Evolutionary conservation across 164 flowering plant genomes (phyloP), one percentile per base, ranked within the genome.

Genomic region (Warburgia ugandensis): DNA sequence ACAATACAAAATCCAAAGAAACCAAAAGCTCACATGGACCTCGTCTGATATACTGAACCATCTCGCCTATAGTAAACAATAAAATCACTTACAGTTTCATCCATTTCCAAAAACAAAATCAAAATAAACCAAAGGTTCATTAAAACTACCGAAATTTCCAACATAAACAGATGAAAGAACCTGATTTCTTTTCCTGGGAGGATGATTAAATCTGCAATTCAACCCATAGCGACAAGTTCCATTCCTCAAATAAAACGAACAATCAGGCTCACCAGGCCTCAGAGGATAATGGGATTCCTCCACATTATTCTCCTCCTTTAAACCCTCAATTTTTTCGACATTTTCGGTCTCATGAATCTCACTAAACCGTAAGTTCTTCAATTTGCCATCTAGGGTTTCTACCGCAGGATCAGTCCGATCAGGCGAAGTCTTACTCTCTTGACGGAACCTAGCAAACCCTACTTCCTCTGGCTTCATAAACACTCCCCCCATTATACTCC

Each of bases 151-250:
- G 1, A 12, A 37, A 37, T 37, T 14, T 3, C 2, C n/a, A 7
- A 13, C 41, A 37, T n/a, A 8, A 31, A 50, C 39, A 29, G 29
- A 38, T 39, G 0, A 8, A 23, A 50, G 11, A 25, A 76, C 77
- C 72, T 65, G 77, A 22, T 22, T 52, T 28, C 59, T 70, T 52
- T 50, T 55, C 48, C 71, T 54, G 22, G 58, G 40, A 6, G 90
- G 94, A 40, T 85, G 89, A 75, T 80, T 85, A 50, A 70, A 85
- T 61, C 66, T 80, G 76, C 94, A 85, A 67, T 56, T 67, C 20
- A 48, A 46, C 22, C 87, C 87, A 62, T 65, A 83, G 29, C 81
- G 79, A 57, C 96, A 91, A 5, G 64, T 49, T 45, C 96, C 87
- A 1, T 71, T 82, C 29, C 72, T 64, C 61, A 86, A 56, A 57